These are phyloP conservation scores for Dioscorea zingiberensis DNA, from an alignment of 106 monocot species.

Conservation along the genomic window DNA sequence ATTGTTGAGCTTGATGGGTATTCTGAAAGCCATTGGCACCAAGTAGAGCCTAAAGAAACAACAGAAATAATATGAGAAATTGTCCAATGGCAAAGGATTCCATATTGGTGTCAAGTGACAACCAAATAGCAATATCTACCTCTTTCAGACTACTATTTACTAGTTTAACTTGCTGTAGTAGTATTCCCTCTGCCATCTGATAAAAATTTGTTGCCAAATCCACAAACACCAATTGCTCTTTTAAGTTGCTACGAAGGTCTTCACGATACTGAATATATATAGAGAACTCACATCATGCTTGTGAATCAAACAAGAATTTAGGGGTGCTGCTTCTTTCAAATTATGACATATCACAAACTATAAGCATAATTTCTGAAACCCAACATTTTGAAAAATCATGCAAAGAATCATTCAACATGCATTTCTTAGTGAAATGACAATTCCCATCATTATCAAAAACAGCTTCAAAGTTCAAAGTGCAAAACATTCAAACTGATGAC, in stretches of 20 bases:
- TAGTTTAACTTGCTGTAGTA: conserved; percentile 70
- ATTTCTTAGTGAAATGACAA: too few species aligned
- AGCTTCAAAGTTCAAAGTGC: too few species aligned
- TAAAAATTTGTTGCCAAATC: conserved; percentile 67
- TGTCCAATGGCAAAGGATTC: neutral
- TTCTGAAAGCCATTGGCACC: conserved; percentile 93
- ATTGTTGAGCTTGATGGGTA: conserved; percentile 77
- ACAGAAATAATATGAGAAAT: conserved; percentile 1
- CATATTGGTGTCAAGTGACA: too few species aligned
- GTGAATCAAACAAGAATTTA: too few species aligned
- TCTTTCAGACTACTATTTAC: conserved; percentile 48
- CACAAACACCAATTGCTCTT: conserved; percentile 63
- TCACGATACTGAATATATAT: conserved; percentile 67
- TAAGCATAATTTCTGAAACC: too few species aligned
- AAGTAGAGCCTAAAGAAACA: conserved; percentile 61
- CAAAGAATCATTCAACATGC: too few species aligned
- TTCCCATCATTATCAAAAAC: too few species aligned
- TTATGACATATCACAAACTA: too few species aligned
- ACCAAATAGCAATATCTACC: conserved; percentile 15
- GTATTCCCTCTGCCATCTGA: conserved; percentile 64
- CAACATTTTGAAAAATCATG: too few species aligned
- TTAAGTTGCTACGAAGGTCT: conserved; percentile 73
- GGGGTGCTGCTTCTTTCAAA: too few species aligned
- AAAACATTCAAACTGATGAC: too few species aligned
- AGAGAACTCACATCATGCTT: neutral